Evolutionary conservation across 768 basidiomycete genomes (phyloP).

Genomic region (Tephrocybe sp.): DNA sequence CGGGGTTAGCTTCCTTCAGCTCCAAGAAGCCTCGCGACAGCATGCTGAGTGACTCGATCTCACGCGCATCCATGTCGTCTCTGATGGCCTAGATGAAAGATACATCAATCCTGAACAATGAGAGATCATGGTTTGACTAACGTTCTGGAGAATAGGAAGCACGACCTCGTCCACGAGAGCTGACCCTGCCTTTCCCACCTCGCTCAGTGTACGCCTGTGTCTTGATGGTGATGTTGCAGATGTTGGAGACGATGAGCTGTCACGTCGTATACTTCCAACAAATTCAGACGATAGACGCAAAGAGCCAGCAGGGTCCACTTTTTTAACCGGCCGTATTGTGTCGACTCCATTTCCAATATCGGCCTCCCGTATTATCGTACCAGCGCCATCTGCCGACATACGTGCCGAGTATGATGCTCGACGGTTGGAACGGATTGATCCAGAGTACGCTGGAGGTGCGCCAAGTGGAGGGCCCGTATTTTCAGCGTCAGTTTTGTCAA

Average conservation of each 20-base stretch:
- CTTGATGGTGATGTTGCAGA: constrained; percentile 52
- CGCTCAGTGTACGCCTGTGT: constrained; percentile 54
- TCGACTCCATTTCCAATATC: constrained; percentile 88
- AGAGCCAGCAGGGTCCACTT: constrained; percentile 79
- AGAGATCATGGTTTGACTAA: constrained; percentile 28
- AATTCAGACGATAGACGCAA: constrained; percentile 77
- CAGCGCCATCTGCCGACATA: constrained; percentile 56
- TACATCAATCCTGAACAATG: neutral
- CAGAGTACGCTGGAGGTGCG: constrained; percentile 72
- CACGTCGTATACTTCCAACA: constrained; percentile 71
- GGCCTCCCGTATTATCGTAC: constrained; percentile 76
- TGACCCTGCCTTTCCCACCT: constrained; percentile 62
- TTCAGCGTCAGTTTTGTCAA: constrained; percentile 33
- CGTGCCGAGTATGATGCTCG: constrained; percentile 83
- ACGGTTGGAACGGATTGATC: constrained; percentile 60
- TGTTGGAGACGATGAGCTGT: constrained; percentile 46
- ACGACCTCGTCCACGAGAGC: constrained; percentile 83
- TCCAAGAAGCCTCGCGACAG: constrained; percentile 88
- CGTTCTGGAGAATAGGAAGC: constrained; percentile 74
- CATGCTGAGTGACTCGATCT: constrained; percentile 89
- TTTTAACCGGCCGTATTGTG: constrained; percentile 93
- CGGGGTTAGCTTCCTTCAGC: constrained; percentile 78
- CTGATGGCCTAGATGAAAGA: constrained; percentile 52
- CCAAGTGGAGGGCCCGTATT: constrained; percentile 42
- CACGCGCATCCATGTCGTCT: constrained; percentile 86